Evolutionary conservation across 176 grass and related monocot genomes (phyloP), one percentile per base, ranked within the genome.

Genomic region (Oryza punctata): DNA sequence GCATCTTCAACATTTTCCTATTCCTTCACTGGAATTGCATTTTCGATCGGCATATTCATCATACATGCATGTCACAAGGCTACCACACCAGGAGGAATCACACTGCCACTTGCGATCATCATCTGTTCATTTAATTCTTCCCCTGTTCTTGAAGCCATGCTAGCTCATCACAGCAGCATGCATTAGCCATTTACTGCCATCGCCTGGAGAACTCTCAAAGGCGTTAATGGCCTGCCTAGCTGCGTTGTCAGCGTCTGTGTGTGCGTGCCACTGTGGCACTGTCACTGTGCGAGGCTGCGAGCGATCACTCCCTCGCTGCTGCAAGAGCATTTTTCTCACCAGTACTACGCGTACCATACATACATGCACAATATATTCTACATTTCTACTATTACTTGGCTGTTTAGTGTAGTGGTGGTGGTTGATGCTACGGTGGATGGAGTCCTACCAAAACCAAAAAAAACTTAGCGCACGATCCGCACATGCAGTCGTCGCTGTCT

Each of bases 141-240:
- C 57, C 21, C n/a, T 61, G 57, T 19, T 61, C 57, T 24, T 61
- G 57, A 61, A 23, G 18, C 54, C 54, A 33, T n/a, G 32, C 21
- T 15, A 8, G 21, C 54, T 23, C 49, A 52, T 52, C 16, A n/a
- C 7, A 60, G 5, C 54, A 60, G 54, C 57, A 24, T 61, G 54
- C 57, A 24, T 61, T n/a, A 61, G 21, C 57, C 52, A 57, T 57
- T 57, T 57, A 61, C 57, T 61, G 57, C 57, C 57, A 24, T 61
- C 57, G 57, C 57, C 57, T 61, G 8, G 57, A 61, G 52, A 57
- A 57, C n/a, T 61, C 23, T 21, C 32, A 11, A 54, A 54, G 52
- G 66, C 69, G 77, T 80, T 70, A 80, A 73, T 70, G 76, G 6
- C 77, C 30, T n/a, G 84, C 84, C 65, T 18, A 27, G 67, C 2